A percentile compares a stretch with the other conserved stretches of the same genome.
phyloP scores from a whole-genome alignment of 2,329 filamentous ascomycete genomes.

The Bisporella sp. region DNA sequence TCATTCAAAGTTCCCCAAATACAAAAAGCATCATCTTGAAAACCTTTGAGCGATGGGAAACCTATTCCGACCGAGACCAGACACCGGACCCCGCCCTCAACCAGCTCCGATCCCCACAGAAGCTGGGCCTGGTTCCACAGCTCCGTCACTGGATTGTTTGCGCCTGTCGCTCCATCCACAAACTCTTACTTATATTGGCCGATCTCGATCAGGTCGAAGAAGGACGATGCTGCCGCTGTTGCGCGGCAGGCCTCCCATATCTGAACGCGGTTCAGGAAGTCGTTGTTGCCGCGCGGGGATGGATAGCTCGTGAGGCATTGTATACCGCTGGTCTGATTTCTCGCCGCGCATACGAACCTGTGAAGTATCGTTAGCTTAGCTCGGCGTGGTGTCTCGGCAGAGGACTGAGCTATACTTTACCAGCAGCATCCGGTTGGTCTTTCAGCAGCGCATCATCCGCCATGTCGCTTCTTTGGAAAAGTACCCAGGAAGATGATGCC shows the following conservation, averaged over 20 bases:
- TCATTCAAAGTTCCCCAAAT: conserved; percentile 18
- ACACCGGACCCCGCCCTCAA: conserved; percentile 27
- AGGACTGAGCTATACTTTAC: conserved; percentile 20
- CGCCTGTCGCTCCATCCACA: conserved; percentile 35
- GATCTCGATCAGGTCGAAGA: neutral
- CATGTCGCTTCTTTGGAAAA: conserved; percentile 10
- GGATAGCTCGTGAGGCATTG: conserved; percentile 29
- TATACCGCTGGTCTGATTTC: conserved; percentile 25
- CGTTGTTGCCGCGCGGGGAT: conserved; percentile 12
- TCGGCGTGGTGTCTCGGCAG: conserved; percentile 1
- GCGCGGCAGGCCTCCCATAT: conserved; percentile 39
- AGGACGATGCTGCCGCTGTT: conserved; percentile 9
- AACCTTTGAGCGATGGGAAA: conserved; percentile 22
- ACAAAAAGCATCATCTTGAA: conserved; percentile 22
- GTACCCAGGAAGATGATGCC: conserved; percentile 14
- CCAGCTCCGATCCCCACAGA: conserved; percentile 25
- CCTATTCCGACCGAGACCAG: conserved; percentile 36
- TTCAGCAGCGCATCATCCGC: conserved; percentile 16
- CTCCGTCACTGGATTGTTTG: conserved; percentile 38
- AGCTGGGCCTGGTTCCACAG: conserved; percentile 33
- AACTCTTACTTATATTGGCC: conserved; percentile 18
- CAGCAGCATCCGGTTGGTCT: conserved; percentile 17
- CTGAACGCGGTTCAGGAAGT: conserved; percentile 6
- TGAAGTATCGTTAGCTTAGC: neutral
- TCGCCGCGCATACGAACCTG: conserved; percentile 27